phyloP scores from a whole-genome alignment of 2,329 filamentous ascomycete species.

The Penicillium decumbens region DNA sequence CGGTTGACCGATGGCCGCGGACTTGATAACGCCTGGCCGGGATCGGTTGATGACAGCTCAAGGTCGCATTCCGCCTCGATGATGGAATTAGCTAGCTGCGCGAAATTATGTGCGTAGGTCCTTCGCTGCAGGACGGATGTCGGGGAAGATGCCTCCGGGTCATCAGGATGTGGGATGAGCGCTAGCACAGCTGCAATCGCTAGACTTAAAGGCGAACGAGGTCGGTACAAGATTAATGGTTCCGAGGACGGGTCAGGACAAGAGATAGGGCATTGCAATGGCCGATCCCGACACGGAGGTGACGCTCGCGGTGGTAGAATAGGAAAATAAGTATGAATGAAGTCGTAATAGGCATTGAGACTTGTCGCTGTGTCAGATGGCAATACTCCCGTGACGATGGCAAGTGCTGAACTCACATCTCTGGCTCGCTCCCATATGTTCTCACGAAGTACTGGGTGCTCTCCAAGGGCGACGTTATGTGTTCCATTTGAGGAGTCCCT shows the following conservation, averaged over 20 bases:
- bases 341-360: conserved; percentile 46
- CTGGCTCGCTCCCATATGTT: conserved; percentile 39
- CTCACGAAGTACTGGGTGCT: conserved; percentile 32
- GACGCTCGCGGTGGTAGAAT: conserved; percentile 39
- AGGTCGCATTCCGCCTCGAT: conserved; percentile 45
- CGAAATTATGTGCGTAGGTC: conserved; percentile 39
- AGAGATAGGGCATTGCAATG: conserved; percentile 32
- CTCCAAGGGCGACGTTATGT: conserved; percentile 27
- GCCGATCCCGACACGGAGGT: conserved; percentile 30
- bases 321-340: conserved; percentile 45
- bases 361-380: conserved; percentile 26
- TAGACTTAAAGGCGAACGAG: conserved; percentile 42
- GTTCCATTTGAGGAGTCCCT: conserved; percentile 24
- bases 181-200: conserved; percentile 43
- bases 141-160: conserved; percentile 34
- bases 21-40: conserved; percentile 38
- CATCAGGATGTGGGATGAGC: conserved; percentile 41
- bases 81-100: conserved; percentile 36
- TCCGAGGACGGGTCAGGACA: conserved; percentile 29
- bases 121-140: conserved; percentile 37
- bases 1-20: conserved; percentile 31
- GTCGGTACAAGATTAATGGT: conserved; percentile 33
- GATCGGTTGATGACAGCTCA: conserved; percentile 37
- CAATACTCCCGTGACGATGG: neutral
- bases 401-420: conserved; percentile 33